phyloP scores from a whole-genome alignment of 345 rosid species.

The Syzygium aromaticum region DNA sequence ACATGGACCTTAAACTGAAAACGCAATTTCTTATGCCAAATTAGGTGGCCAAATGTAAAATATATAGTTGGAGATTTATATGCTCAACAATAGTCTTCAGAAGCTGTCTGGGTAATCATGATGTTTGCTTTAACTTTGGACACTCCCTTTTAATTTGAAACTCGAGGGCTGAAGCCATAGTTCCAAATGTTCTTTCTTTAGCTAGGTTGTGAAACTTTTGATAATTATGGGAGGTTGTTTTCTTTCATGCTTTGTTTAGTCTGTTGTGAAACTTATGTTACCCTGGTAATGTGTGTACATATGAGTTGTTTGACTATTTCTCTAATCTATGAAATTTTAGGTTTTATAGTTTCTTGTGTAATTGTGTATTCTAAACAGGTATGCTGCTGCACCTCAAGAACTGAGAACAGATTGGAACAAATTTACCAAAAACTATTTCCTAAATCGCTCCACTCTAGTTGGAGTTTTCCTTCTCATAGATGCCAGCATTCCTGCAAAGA shows the following conservation, averaged over 20 bases:
- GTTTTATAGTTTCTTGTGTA: neutral
- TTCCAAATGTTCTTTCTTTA: neutral
- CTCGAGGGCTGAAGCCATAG: neutral
- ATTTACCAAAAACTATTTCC: conserved; percentile 84
- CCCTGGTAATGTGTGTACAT: neutral
- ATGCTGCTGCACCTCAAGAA: conserved; percentile 91
- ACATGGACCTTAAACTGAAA: neutral
- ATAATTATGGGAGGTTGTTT: neutral
- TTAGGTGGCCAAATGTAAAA: neutral
- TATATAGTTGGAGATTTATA: neutral
- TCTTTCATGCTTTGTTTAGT: neutral
- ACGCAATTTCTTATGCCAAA: neutral
- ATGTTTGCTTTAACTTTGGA: neutral
- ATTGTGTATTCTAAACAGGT: conserved; percentile 27
- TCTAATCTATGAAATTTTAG: neutral
- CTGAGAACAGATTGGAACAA: conserved; percentile 67
- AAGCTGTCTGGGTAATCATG: neutral
- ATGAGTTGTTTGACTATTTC: neutral
- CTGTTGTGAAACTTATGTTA: neutral
- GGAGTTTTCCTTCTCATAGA: conserved; percentile 88
- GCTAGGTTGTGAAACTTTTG: neutral
- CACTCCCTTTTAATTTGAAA: neutral
- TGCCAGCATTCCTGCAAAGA: conserved; percentile 88
- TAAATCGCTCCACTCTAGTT: conserved; percentile 72
- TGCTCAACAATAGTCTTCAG: neutral